These are phyloP conservation scores for Parmelia sp. DNA, from an alignment of 495 filamentous ascomycete genomes.

Conservation along the genomic window DNA sequence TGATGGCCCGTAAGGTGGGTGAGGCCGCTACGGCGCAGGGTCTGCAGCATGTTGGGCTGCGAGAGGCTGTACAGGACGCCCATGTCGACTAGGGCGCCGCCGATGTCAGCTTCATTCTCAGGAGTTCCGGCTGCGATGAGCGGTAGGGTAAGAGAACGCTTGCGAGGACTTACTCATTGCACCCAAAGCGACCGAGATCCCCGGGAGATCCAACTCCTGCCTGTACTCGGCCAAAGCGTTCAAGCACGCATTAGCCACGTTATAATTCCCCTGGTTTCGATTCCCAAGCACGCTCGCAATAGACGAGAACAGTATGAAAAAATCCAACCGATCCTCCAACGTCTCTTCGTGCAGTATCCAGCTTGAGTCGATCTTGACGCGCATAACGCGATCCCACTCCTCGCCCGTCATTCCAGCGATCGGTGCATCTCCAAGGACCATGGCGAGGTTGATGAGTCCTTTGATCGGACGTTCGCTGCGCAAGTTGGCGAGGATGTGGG, in stretches of 20 bases:
- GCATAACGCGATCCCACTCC: constrained; percentile 29
- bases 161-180: constrained; percentile 21
- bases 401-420: constrained; percentile 29
- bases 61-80: constrained; percentile 18
- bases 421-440: constrained; percentile 32
- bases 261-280: constrained; percentile 28
- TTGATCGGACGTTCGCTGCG: constrained; percentile 29
- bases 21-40: constrained; percentile 23
- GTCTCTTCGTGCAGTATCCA: constrained; percentile 21
- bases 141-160: neutral
- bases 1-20: constrained; percentile 11
- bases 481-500: neutral
- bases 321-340: constrained; percentile 24
- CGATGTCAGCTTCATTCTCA: constrained; percentile 12
- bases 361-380: constrained; percentile 21
- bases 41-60: constrained; percentile 6
- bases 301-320: constrained; percentile 34
- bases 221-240: constrained; percentile 29
- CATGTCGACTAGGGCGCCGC: constrained; percentile 12
- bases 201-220: constrained; percentile 21
- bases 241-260: constrained; percentile 27
- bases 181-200: constrained; percentile 24
- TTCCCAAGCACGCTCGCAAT: constrained; percentile 26
- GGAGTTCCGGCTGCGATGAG: too few species aligned
- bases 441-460: constrained; percentile 41